These are phyloP conservation scores for Ophiocordyceps australis DNA, from an alignment of 2,329 filamentous ascomycete species.

Conservation along the genomic window DNA sequence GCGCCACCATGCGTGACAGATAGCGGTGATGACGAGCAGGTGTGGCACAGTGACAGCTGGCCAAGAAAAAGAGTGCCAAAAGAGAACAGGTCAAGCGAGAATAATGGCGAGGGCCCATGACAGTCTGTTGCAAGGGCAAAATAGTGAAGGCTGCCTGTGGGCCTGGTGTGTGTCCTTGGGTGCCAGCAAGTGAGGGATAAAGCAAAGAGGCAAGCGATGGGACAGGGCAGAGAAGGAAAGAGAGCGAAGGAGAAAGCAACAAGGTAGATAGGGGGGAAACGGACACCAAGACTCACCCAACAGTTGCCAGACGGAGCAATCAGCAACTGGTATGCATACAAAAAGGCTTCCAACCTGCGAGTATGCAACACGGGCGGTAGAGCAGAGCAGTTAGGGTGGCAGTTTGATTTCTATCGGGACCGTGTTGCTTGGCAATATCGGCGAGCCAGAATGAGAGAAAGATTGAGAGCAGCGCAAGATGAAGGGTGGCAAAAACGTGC, in stretches of 20 bases:
- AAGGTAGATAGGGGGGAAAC: neutral
- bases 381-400: constrained; percentile 3
- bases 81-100: neutral
- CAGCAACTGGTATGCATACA: constrained; percentile 21
- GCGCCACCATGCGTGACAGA: neutral
- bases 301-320: constrained; percentile 11
- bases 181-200: neutral
- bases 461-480: constrained; percentile 3
- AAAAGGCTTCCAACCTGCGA: constrained; percentile 9
- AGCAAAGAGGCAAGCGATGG: neutral
- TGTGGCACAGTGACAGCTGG: neutral
- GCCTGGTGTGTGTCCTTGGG: neutral
- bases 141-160: too few species aligned
- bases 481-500: constrained; percentile 2
- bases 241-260: constrained; percentile 1
- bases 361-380: constrained; percentile 1
- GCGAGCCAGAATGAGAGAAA: too few species aligned
- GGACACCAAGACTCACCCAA: constrained; percentile 10
- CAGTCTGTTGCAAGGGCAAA: too few species aligned
- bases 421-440: too few species aligned
- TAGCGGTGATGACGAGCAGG: constrained; percentile 1
- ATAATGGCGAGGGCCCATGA: too few species aligned
- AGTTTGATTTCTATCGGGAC: too few species aligned
- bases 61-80: neutral
- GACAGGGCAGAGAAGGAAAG: neutral